A percentile compares a stretch with the other conserved stretches of the same genome.
Evolutionary conservation across 305 asterid genomes (phyloP).

Genomic region (Fraxinus dipetala): DNA sequence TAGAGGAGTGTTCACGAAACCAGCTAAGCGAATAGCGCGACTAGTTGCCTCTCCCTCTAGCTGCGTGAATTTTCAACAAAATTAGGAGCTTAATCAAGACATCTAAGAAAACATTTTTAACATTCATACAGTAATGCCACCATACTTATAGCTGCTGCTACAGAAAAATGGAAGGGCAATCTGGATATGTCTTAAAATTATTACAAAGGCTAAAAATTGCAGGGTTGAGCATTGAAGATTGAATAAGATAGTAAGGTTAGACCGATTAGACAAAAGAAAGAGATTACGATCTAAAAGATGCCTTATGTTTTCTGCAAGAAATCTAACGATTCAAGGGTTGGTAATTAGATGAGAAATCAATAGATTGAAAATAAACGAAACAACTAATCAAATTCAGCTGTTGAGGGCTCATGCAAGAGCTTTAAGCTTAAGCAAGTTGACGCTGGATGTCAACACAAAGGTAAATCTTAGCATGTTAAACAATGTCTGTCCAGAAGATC

Average conservation of each 20-base stretch:
- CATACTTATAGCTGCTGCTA: background rate
- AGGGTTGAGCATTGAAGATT: background rate
- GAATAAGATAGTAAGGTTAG: background rate
- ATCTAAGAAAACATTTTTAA: background rate
- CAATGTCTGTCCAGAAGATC: background rate
- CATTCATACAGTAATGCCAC: slow-evolving; percentile 4
- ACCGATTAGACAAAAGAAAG: background rate
- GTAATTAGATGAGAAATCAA: background rate
- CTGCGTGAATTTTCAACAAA: slow-evolving; percentile 40
- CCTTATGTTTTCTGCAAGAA: background rate
- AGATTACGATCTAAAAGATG: background rate
- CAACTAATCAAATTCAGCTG: background rate
- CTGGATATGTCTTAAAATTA: background rate
- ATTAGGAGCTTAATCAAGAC: slow-evolving; percentile 6
- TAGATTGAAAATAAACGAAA: background rate
- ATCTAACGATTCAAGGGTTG: background rate
- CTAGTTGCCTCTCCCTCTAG: slow-evolving; percentile 94
- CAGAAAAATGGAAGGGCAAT: background rate
- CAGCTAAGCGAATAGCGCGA: slow-evolving; percentile 91
- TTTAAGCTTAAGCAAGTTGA: background rate
- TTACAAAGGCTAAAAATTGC: background rate
- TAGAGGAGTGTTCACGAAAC: slow-evolving; percentile 83
- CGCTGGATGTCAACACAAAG: background rate
- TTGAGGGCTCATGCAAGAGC: background rate
- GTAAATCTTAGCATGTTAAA: background rate